Conservation (phyloP, 2,329 filamentous ascomycete species). For the Acarospora socialis region DNA sequence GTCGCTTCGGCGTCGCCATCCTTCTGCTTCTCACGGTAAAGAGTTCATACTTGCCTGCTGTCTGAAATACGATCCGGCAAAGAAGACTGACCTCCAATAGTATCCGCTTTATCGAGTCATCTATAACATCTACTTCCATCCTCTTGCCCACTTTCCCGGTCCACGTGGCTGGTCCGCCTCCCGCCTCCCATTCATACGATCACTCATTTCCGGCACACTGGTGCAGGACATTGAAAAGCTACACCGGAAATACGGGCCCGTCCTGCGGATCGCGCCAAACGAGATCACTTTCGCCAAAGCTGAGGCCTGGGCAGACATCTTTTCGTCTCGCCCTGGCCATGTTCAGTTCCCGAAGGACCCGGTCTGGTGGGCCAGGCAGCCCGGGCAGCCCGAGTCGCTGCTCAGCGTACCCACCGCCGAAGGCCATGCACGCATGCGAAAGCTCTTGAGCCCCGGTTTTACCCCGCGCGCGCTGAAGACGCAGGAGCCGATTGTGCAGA, state of each 20-base stretch:
- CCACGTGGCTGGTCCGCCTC: slow-evolving; percentile 23
- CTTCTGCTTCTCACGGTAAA: too few species aligned
- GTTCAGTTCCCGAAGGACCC: slow-evolving; percentile 10
- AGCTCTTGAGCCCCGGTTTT: slow-evolving; percentile 6
- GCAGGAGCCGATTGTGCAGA: slow-evolving; percentile 9
- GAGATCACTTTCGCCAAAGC: slow-evolving; percentile 7
- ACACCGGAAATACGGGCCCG: slow-evolving; percentile 8
- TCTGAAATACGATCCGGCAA: not conserved
- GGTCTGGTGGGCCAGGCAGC: slow-evolving; percentile 18
- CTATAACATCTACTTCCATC: slow-evolving; percentile 24
- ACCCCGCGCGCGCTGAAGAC: slow-evolving; percentile 4
- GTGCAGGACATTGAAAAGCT: not conserved
- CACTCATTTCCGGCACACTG: slow-evolving; percentile 17
- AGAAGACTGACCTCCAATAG: not conserved
- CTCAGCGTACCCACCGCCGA: slow-evolving; percentile 15
- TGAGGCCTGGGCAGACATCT: slow-evolving; percentile 1
- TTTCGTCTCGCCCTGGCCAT: not conserved
- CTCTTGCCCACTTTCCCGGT: slow-evolving; percentile 30
- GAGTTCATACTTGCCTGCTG: not conserved
- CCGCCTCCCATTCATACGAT: slow-evolving; percentile 20
- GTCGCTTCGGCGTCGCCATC: not conserved
- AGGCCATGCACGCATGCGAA: slow-evolving; percentile 9
- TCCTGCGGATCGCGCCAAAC: slow-evolving; percentile 6
- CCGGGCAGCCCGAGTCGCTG: slow-evolving; percentile 14
- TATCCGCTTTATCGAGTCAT: slow-evolving; percentile 3